Base-by-base conservation (phyloP, 1,284 basidiomycete species). In the Schizopora paradoxa region DNA sequence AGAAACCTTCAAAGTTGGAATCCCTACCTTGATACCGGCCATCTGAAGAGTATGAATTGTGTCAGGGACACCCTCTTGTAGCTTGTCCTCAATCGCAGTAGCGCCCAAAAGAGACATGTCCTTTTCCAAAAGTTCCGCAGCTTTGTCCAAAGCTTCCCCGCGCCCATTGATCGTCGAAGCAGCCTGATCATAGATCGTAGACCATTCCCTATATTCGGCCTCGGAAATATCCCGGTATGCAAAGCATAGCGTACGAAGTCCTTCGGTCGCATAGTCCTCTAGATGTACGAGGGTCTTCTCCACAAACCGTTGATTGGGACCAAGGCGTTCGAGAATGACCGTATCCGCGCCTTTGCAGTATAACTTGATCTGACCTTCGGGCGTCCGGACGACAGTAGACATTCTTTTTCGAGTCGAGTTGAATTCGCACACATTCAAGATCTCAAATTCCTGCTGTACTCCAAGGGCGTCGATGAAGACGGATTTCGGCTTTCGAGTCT, bases 321-420 rank as follows among this genome's bases (percentile, higher is more conserved):
- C 77, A 16, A 97, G 63, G 10, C 94, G 79, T 62, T 97, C 93
- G 43, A 91, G 69, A 56, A 97, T 97, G 56, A 99, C 96, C 1
- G 93, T 98, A 62, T 99, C 96, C 1, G 96, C 96, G 23, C 96
- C 96, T 65, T 99, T 99, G 58, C 88, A 93, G 62, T 90, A 98
- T 8, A 99, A 66, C 66, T 93, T 96, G 69, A 99, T 91, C 61
- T 82, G 84, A 45, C 95, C 92, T 56, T 93, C 84, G 0, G 94
- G 88, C 27, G 79, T 75, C 13, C 92, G 82, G 21, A 99, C 81
- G 48, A 99, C 68, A 1, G 92, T 94, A 16, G 94, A 97, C 96
- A 99, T 99, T 47, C 96, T 79, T 63, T 99, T 99, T 37, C 95
- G 79, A 1, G 92, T 91, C 38, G 91, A 96, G 64, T 98, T 99